Evolutionary conservation across 2,329 filamentous ascomycete genomes (phyloP), one percentile per base, ranked within the genome.

Genomic region (Monilinia fructicola): DNA sequence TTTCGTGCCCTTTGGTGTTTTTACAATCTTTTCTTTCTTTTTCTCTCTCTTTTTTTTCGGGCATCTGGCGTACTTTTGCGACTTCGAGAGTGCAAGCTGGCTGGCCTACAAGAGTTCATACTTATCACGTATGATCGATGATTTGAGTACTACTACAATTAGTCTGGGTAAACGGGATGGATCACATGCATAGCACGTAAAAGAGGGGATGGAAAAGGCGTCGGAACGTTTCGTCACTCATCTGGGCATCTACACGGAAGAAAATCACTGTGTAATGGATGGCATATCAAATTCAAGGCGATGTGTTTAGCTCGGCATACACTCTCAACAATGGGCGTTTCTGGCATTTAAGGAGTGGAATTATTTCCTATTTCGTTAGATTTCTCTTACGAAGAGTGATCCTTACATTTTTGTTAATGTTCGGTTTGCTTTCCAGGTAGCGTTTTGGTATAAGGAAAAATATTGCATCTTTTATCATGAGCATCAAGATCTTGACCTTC

Each of bases 161-260:
- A 38, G 38, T 54, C 50, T 69, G 68, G 69, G 71, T 69, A 65
- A 65, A 71, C 67, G 70, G 68, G 69, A 71, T 69, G 70, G 67
- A 69, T 67, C 65, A 71, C 68, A 72, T 58, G 70, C 67, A 72
- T 71, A 69, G 58, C 68, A 71, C 65, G 69, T 69, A 68, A 72
- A 72, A 72, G 69, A 72, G 69, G 69, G 40, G 68, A 70, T 69
- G 71, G 71, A 73, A 74, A 74, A 74, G 71, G 73, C 69, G 70
- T 72, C 68, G 69, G 58, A 69, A 67, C 35, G 53, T 70, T 68
- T 66, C 64, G 55, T 61, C 55, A 52, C 52, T 63, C 71, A 67
- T 69, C 66, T 52, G 65, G 69, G 69, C 68, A 72, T 70, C 69
- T 68, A 70, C 70, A 63, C 61, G 67, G 66, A 59, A 52, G 40